These are phyloP conservation scores for Psilocybe sp. DNA, from an alignment of 768 basidiomycete genomes.

Conservation along the genomic window DNA sequence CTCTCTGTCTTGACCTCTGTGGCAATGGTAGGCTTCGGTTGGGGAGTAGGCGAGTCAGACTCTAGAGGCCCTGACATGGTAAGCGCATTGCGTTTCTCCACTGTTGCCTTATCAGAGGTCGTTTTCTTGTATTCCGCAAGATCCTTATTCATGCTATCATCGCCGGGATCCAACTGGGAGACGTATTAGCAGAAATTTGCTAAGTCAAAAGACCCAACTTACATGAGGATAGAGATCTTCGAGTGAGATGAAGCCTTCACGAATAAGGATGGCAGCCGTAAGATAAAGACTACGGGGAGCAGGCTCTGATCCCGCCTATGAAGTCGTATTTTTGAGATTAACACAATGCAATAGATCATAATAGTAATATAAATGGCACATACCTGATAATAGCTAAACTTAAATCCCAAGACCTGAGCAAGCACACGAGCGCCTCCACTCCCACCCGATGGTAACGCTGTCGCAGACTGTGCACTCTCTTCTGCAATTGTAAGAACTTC, in stretches of 20 bases:
- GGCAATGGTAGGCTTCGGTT: constrained; percentile 32
- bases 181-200: background rate
- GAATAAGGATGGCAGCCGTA: constrained; percentile 82
- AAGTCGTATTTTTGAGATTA: constrained; percentile 10
- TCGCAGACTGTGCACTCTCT: constrained; percentile 18
- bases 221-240: constrained; percentile 95
- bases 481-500: constrained; percentile 63
- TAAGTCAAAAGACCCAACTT: constrained; percentile 23
- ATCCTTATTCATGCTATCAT: constrained; percentile 70
- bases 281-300: constrained; percentile 75
- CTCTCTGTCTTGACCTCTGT: constrained; percentile 37
- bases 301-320: constrained; percentile 52
- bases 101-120: constrained; percentile 62
- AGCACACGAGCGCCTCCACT: constrained; percentile 55
- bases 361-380: constrained; percentile 23
- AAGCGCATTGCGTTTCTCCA: constrained; percentile 70
- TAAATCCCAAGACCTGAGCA: constrained; percentile 97
- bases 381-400: constrained; percentile 90
- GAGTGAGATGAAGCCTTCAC: constrained; percentile 82
- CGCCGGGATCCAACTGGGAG: constrained; percentile 45
- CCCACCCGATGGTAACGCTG: constrained; percentile 14
- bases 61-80: constrained; percentile 85
- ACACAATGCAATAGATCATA: background rate
- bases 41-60: constrained; percentile 32
- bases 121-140: constrained; percentile 63